Conservation (phyloP, 257 asterid species). For the Fraxinus anomala region DNA sequence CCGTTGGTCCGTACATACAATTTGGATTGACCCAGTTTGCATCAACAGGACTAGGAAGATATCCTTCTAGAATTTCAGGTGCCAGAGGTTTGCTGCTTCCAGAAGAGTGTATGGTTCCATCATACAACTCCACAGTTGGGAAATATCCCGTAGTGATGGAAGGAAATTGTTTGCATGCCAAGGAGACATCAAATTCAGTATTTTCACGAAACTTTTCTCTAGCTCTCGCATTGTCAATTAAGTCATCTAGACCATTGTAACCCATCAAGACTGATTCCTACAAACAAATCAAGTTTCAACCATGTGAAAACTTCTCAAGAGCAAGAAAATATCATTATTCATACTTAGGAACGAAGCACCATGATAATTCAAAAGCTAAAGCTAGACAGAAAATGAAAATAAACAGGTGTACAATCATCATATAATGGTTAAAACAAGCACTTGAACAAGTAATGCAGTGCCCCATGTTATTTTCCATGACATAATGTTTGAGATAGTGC, state of each 20-base stretch:
- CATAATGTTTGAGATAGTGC: not conserved
- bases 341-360: conserved; percentile 9
- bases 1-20: conserved; percentile 39
- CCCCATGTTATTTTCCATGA: not conserved
- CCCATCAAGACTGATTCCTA: conserved; percentile 74
- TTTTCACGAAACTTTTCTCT: conserved; percentile 39
- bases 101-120: conserved; percentile 47
- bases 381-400: not conserved
- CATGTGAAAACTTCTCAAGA: conserved; percentile 12
- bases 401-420: not conserved
- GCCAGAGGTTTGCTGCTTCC: conserved; percentile 44
- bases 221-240: conserved; percentile 45
- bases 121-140: conserved; percentile 71
- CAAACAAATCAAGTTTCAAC: conserved; percentile 35
- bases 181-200: conserved; percentile 57
- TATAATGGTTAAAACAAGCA: not conserved
- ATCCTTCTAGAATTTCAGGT: conserved; percentile 57
- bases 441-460: not conserved
- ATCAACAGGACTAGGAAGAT: conserved; percentile 48
- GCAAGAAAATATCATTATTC: not conserved
- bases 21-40: conserved; percentile 56
- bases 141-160: conserved; percentile 70
- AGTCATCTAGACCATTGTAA: conserved; percentile 61
- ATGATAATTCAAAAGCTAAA: conserved; percentile 8
- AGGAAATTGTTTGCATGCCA: conserved; percentile 66